Conservation (phyloP, 2,329 filamentous ascomycete genomes). For the Westerdykella ornata region DNA sequence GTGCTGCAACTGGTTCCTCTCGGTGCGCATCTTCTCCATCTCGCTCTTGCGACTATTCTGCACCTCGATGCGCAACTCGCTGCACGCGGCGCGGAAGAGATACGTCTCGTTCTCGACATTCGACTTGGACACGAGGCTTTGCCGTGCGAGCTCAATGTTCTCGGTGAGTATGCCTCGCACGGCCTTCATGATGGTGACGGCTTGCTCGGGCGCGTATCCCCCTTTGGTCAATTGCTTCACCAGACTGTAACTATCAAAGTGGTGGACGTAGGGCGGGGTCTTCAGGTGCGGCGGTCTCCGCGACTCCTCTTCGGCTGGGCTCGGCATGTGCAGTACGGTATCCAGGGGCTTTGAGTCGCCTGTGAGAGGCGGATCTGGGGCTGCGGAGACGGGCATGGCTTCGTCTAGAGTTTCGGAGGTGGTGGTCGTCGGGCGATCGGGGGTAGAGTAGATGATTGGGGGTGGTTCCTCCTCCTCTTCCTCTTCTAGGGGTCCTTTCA, state of each 20-base stretch:
- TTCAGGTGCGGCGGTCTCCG: constrained; percentile 60
- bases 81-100: constrained; percentile 87
- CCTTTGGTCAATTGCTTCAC: constrained; percentile 69
- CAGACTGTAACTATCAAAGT: constrained; percentile 90
- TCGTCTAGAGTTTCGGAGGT: constrained; percentile 11
- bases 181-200: constrained; percentile 86
- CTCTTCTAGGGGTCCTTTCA: constrained; percentile 13
- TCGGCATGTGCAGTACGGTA: constrained; percentile 39
- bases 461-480: constrained; percentile 17
- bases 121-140: constrained; percentile 77
- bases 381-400: constrained; percentile 5
- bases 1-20: constrained; percentile 80
- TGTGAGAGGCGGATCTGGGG: constrained; percentile 19
- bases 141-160: constrained; percentile 74
- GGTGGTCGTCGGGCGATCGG: constrained; percentile 9
- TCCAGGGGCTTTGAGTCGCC: constrained; percentile 34
- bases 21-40: constrained; percentile 74
- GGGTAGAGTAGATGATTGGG: constrained; percentile 10
- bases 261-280: constrained; percentile 78
- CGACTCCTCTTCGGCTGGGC: constrained; percentile 33
- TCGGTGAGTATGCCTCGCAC: constrained; percentile 68
- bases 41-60: constrained; percentile 68
- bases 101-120: constrained; percentile 95
- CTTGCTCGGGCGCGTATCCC: constrained; percentile 67
- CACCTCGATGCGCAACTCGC: constrained; percentile 82